Evolutionary conservation across 371 early-diverging fungal species (phyloP), one percentile per base, ranked within the genome.

Genomic region (Syncephalastrum contaminatum): DNA sequence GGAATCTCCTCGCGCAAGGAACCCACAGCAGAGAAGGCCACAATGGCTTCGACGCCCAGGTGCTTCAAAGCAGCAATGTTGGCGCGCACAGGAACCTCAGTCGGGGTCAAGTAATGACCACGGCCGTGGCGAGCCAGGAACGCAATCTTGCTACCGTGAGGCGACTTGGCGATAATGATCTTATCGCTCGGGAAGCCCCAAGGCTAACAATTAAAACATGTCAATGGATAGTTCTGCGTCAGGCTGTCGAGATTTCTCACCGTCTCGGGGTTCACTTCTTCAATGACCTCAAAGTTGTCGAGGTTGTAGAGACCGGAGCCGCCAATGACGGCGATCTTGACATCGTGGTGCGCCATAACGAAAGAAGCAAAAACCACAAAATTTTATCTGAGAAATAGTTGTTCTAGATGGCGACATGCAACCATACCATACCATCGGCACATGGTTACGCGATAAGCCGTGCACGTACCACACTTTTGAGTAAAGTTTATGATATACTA

Each of bases 31-130:
- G 96, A 95, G 67, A 94, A 97, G 50, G 97, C 97, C 43, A 98
- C 63, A 54, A 98, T 94, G 36, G 83, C 92, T 66, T 91, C 83
- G 20, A 93, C 96, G 64, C 99, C 98, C 13, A 98, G 59, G 36
- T 83, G 82, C 79, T 97, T 98, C 60, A 98, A 80, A 14, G 97
- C 97, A 22, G 99, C 98, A 66, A 98, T 97, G 75, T 98, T 98
- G 73, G 99, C 97, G 30, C 92, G 87, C 47, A 85, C 81, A 56
- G 96, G 96, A 15, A 98, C 95, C 74, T 97, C 96, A 22, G 92
- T 82, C 13, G 98, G 98, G 4, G 77, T 74, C 60, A 88, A 75
- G 62, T 83, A 82, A 80, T 97, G 97, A 42, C 93, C 90, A 51
- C 87, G 83, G 25, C 99, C 98, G 75, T 98, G 99, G 50, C 99